A percentile compares a stretch with the other conserved stretches of the same genome.
These are phyloP conservation scores for Stereum hirsutum DNA, from an alignment of 1,284 basidiomycete species.

Conservation along the genomic window DNA sequence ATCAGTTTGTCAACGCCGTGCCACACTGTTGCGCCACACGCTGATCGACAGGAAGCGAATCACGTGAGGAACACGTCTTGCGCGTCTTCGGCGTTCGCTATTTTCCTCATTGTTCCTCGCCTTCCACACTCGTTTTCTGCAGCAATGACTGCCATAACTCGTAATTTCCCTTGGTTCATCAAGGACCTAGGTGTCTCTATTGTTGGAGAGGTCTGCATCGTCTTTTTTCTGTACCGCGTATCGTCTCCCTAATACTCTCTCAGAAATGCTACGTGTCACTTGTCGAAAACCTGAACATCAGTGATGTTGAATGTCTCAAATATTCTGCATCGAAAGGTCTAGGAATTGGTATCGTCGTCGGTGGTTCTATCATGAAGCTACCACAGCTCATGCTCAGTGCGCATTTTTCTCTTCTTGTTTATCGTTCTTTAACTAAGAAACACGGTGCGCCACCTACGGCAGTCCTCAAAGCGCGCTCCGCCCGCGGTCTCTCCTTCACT, in stretches of 20 bases:
- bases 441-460: not conserved
- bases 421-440: too few species aligned
- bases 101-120: too few species aligned
- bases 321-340: conserved; percentile 89
- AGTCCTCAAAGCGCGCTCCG: conserved; percentile 62
- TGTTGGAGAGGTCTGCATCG: conserved; percentile 65
- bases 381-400: conserved; percentile 77
- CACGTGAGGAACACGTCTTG: too few species aligned
- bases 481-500: conserved; percentile 74
- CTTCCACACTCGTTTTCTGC: conserved; percentile 5
- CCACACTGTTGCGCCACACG: too few species aligned
- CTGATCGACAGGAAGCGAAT: too few species aligned
- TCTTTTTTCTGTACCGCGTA: not conserved
- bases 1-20: too few species aligned
- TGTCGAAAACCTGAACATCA: conserved; percentile 82
- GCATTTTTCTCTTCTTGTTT: conserved; percentile 19
- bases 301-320: conserved; percentile 81
- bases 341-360: conserved; percentile 88
- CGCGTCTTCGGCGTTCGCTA: too few species aligned
- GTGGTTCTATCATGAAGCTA: conserved; percentile 92
- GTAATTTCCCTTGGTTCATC: conserved; percentile 75
- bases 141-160: conserved; percentile 60
- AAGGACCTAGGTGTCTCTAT: conserved; percentile 74
- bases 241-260: conserved; percentile 1
- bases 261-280: conserved; percentile 89